Evolutionary conservation across 2,329 filamentous ascomycete species (phyloP), one percentile per base, ranked within the genome.

Genomic region (Pyrenochaeta sp.): DNA sequence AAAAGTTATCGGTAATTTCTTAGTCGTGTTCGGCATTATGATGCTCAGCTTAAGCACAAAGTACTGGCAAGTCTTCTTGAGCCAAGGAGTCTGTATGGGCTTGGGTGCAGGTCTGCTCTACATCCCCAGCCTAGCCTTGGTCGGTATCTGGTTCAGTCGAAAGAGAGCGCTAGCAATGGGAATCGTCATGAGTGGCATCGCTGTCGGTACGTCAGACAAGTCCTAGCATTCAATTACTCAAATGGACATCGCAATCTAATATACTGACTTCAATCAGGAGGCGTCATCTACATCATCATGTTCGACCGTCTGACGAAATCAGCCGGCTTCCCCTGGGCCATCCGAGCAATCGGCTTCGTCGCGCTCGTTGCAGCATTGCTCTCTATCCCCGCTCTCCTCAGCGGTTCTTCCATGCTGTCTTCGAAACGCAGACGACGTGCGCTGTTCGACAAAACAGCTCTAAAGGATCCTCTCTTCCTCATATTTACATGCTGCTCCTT

Each of bases 21-120:
- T 71, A 2, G 77, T 84, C 29, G 78, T 86, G 3, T 79, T 86
- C 39, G 80, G 81, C 3, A 66, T 86, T 8, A 85, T 87, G 81
- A 84, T 85, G 81, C 72, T 81, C 1, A 80, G 76, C 15, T 61
- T 86, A 51, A 83, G 71, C 32, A 78, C 71, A 3, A 53, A 77
- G 37, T 82, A 81, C 53, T 82, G 79, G 61, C 79, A 82, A 44
- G 75, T 81, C 39, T 67, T 82, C 28, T 74, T 83, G 3, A 71
- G 78, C 0, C 81, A 84, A 51, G 78, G 77, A 1, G 66, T 83
- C 4, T 82, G 78, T 59, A 79, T 72, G 67, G 69, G 69, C 0
- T 24, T 68, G 3, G 69, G 68, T 1, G 68, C 69, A 0, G 69
- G 69, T 0, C 38, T 72, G 21, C 32, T 72, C 3, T 72, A 71